Conservation (phyloP, 495 filamentous ascomycete species). For the Talaromyces adpressus region DNA sequence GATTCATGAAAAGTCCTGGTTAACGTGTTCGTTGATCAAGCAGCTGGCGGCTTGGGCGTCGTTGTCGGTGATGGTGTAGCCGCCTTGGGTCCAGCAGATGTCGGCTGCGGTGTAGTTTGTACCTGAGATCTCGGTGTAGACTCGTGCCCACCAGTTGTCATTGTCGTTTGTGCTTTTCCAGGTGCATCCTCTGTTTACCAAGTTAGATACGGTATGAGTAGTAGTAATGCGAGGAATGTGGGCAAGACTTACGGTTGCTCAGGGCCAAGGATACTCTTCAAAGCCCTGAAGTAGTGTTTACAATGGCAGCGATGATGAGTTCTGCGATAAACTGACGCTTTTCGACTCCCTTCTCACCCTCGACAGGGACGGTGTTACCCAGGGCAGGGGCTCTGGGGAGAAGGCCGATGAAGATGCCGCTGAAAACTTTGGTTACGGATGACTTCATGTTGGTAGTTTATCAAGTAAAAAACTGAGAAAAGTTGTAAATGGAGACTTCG, state of each 20-base stretch:
- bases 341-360: neutral
- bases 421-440: neutral
- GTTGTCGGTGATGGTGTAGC: neutral
- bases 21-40: neutral
- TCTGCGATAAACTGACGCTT: neutral
- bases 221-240: neutral
- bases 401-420: neutral
- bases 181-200: neutral
- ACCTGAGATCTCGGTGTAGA: neutral
- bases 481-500: neutral
- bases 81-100: constrained; percentile 2
- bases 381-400: neutral
- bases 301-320: neutral
- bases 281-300: neutral
- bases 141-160: neutral
- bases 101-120: neutral
- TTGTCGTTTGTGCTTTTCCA: neutral
- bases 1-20: neutral
- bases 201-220: neutral
- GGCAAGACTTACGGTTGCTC: neutral
- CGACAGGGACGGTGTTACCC: neutral
- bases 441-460: neutral
- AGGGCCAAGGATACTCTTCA: neutral
- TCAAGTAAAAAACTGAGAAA: neutral
- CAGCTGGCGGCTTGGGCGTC: neutral